A percentile compares a stretch with the other conserved stretches of the same genome.
Evolutionary conservation across 257 asterid genomes (phyloP).

Genomic region (Voacanga thouarsii): DNA sequence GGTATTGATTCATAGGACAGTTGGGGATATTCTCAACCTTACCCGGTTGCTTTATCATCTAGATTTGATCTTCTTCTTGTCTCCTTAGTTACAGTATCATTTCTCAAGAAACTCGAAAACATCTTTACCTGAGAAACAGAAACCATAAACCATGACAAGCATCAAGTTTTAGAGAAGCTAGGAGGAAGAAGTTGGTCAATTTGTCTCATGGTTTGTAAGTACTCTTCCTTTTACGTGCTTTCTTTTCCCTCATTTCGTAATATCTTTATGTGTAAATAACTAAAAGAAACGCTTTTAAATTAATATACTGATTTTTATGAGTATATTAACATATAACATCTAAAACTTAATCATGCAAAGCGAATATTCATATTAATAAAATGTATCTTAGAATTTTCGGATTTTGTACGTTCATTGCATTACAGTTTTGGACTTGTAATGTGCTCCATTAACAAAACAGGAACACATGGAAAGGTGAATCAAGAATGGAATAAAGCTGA

Average conservation of each 20-base stretch:
- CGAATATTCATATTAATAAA: not conserved
- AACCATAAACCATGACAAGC: not conserved
- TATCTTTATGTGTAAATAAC: no score
- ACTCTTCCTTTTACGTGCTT: no score
- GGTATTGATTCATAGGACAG: not conserved
- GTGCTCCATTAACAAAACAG: not conserved
- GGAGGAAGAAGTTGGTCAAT: not conserved
- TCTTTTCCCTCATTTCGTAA: no score
- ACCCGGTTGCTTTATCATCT: not conserved
- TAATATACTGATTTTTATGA: no score
- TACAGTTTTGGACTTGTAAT: not conserved
- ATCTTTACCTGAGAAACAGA: not conserved
- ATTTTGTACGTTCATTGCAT: not conserved
- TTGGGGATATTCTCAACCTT: not conserved
- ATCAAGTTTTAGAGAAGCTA: not conserved
- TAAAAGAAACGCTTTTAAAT: no score
- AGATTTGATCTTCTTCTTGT: no score
- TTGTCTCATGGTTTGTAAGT: no score
- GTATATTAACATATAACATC: not conserved
- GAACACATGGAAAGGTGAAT: not conserved
- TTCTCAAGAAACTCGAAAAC: not conserved
- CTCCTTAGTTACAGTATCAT: no score
- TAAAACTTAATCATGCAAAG: not conserved
- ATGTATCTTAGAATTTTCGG: not conserved
- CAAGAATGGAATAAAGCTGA: not conserved